These are phyloP conservation scores for Erodium moschatum DNA, from an alignment of 441 rosid species.

Conservation along the genomic window DNA sequence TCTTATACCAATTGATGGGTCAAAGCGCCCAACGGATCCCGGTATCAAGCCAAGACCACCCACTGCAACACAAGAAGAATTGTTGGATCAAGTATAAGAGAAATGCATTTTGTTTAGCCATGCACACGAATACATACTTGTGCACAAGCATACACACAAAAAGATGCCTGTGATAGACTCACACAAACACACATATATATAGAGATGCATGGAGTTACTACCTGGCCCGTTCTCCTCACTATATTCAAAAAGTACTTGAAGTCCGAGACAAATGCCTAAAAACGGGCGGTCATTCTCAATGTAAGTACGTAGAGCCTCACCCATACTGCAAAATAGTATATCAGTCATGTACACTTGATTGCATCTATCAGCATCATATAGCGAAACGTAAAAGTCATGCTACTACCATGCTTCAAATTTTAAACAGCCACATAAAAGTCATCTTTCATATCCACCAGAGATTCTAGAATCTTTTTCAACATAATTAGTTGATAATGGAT, in stretches of 20 bases:
- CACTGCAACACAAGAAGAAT: slow-evolving; percentile 38
- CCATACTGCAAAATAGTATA: slow-evolving; percentile 52
- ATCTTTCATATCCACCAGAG: background rate
- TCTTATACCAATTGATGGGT: slow-evolving; percentile 59
- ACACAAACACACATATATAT: background rate
- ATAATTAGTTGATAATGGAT: background rate
- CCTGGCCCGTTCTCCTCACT: slow-evolving; percentile 94
- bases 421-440: slow-evolving; percentile 1
- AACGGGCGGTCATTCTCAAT: slow-evolving; percentile 81
- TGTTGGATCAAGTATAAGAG: slow-evolving; percentile 6
- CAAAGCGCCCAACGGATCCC: slow-evolving; percentile 79
- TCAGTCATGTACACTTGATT: slow-evolving; percentile 7
- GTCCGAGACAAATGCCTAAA: slow-evolving; percentile 91
- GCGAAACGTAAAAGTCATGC: background rate
- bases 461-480: background rate
- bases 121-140: too few species aligned
- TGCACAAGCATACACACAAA: background rate
- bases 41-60: slow-evolving; percentile 91
- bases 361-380: slow-evolving; percentile 1
- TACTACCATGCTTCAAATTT: background rate
- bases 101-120: background rate
- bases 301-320: slow-evolving; percentile 64
- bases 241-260: slow-evolving; percentile 78
- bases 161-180: too few species aligned
- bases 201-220: slow-evolving; percentile 19